Conservation (phyloP, 495 filamentous ascomycete genomes). For the Amorphotheca resinae region DNA sequence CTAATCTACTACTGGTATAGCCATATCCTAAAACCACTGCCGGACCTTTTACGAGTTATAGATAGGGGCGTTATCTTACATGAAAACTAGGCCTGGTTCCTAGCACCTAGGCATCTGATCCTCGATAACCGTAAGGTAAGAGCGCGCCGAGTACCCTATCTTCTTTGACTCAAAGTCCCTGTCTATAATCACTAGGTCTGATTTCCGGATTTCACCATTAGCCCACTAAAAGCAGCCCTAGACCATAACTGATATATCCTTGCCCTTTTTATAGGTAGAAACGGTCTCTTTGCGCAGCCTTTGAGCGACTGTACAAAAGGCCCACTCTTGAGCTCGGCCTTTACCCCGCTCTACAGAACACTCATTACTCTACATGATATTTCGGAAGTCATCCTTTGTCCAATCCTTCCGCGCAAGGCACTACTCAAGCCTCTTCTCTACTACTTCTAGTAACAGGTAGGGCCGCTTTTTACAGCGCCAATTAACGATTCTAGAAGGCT, state of each 20-base stretch:
- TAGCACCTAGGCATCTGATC: conserved; percentile 1
- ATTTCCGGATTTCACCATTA: background rate
- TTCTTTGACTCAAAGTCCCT: conserved; percentile 15
- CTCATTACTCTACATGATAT: conserved; percentile 16
- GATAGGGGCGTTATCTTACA: conserved; percentile 12
- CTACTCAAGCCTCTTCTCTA: conserved; percentile 10
- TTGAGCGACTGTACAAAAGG: conserved; percentile 9
- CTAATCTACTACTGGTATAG: conserved; percentile 11
- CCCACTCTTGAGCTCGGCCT: conserved; percentile 9
- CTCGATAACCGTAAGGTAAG: conserved; percentile 10
- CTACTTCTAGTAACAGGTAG: conserved; percentile 6
- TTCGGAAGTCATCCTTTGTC: conserved; percentile 2
- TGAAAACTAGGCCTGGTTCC: conserved; percentile 7
- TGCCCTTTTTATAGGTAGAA: conserved; percentile 15
- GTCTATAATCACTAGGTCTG: conserved; percentile 11
- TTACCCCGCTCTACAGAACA: conserved; percentile 13
- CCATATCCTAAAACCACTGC: conserved; percentile 10
- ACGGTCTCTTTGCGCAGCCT: conserved; percentile 15
- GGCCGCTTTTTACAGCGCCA: conserved; percentile 4
- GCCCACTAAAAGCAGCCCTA: conserved; percentile 12
- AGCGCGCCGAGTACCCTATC: conserved; percentile 6
- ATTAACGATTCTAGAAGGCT: background rate
- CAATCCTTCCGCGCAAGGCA: conserved; percentile 6
- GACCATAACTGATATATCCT: conserved; percentile 17
- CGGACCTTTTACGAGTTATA: conserved; percentile 1